Evolutionary conservation across 2,329 filamentous ascomycete genomes (phyloP), one percentile per base, ranked within the genome.

Genomic region (Myriosclerotinia curreyana): DNA sequence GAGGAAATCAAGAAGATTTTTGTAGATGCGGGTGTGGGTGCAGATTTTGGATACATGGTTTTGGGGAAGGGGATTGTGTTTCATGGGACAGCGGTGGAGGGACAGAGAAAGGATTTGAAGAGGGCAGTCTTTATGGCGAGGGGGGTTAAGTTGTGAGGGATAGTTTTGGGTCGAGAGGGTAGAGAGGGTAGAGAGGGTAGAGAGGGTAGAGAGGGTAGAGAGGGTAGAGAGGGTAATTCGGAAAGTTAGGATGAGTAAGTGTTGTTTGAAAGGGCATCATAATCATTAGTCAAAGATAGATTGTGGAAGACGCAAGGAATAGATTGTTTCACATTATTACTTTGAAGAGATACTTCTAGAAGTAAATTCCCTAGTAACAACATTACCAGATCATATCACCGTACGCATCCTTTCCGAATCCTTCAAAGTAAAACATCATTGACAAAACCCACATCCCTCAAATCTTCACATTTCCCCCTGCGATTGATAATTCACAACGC

Each of bases 1-100:
- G 80, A 82, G 14, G 78, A 83, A 36, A 83, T 91, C 60, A 80
- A 78, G 70, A 74, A 76, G 28, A 81, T 91, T 68, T 91, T 90
- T 70, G 79, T 81, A 64, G 77, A 78, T n/a, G 89, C 88, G 0
- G 88, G 89, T 0, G 78, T 81, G 22, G 81, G 77, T 0, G 75
- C 76, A 11, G 79, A 79, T n/a, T 88, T 91, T 71, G 79, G 78
- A 12, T 82, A 89, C 63, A 64, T 66, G 52, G 64, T 67, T 14
- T 55, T 74, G 40, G 73, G 73, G 4, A 72, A 69, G 44, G 72
- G 71, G 0, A 64, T 73, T 59, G 70, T 73, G 11, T 71, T 74
- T 55, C 38, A 55, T 15, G 60, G 44, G 22, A 61, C 63, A 50
- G 60, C 64, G 14, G 48, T 14, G 25, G 49, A 61, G 44, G 60